Conservation (phyloP, 306 rosid genomes). For the Cyamopsis tetragonoloba region DNA sequence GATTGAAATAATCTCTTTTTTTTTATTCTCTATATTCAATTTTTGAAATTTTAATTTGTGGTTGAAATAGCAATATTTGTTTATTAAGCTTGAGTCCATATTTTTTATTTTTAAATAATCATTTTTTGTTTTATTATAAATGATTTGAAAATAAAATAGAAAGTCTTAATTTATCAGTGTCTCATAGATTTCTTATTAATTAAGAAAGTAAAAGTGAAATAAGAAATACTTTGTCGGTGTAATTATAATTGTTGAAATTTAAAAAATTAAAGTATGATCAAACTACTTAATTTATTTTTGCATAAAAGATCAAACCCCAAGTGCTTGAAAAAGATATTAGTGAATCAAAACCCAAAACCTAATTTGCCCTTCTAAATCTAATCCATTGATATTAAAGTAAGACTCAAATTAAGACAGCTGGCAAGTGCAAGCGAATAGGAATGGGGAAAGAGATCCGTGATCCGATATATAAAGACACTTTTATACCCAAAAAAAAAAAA, state of each 20-base stretch:
- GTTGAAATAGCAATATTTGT: too few relatives aligned
- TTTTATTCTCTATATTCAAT: too few relatives aligned
- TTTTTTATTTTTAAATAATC: too few relatives aligned
- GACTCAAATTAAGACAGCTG: not conserved
- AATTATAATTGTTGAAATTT: not conserved
- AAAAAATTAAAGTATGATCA: not conserved
- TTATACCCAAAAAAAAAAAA: constrained; percentile 20
- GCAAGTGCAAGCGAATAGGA: constrained; percentile 35
- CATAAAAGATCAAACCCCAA: not conserved
- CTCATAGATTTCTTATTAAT: not conserved
- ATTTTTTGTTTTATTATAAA: too few relatives aligned
- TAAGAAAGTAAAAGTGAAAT: not conserved
- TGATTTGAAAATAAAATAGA: too few relatives aligned
- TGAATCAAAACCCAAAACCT: not conserved
- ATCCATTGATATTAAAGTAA: not conserved
- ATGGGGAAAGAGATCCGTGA: constrained; percentile 50
- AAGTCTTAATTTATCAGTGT: not conserved
- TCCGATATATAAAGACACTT: constrained; percentile 2
- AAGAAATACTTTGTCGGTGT: not conserved
- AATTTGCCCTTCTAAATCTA: not conserved
- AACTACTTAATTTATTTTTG: not conserved
- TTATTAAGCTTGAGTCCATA: too few relatives aligned
- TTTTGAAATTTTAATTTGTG: too few relatives aligned
- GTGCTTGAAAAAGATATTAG: not conserved
- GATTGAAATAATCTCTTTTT: too few relatives aligned